Evolutionary conservation across 257 asterid genomes (phyloP).

Genomic region (Scutellaria baicalensis): DNA sequence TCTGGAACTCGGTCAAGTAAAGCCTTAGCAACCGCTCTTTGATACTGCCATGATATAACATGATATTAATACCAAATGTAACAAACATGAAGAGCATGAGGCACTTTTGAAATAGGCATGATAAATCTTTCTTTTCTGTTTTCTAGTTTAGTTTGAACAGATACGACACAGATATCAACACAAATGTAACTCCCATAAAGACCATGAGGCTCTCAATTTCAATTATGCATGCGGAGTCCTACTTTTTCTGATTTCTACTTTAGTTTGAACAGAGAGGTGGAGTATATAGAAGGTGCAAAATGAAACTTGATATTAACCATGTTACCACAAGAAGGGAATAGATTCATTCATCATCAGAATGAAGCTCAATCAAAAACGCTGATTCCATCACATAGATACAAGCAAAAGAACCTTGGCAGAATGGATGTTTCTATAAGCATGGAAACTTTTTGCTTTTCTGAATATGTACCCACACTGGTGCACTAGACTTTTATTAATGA

Average conservation of each 20-base stretch:
- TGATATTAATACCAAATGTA: slow-evolving; percentile 2
- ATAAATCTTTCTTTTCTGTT: not conserved
- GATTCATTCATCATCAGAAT: not conserved
- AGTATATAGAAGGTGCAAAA: not conserved
- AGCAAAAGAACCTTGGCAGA: not conserved
- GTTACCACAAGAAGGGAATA: not conserved
- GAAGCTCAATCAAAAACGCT: not conserved
- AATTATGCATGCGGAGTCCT: not conserved
- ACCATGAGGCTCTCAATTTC: not conserved
- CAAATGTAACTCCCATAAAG: not conserved
- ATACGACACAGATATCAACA: not conserved
- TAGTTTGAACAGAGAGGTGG: not conserved
- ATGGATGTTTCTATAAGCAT: not conserved
- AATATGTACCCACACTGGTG: not conserved
- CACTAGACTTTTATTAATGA: not conserved
- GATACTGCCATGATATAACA: slow-evolving; percentile 57
- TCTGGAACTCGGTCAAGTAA: slow-evolving; percentile 86
- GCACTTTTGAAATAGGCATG: not conserved
- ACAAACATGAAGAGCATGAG: not conserved
- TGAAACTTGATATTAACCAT: not conserved
- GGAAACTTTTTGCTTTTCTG: not conserved
- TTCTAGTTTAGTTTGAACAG: not conserved
- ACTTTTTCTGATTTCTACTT: not conserved
- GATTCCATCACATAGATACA: not conserved
- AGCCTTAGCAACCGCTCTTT: slow-evolving; percentile 90